Conservation (phyloP, 2,329 filamentous ascomycete genomes). For the Fusarium sororula region DNA sequence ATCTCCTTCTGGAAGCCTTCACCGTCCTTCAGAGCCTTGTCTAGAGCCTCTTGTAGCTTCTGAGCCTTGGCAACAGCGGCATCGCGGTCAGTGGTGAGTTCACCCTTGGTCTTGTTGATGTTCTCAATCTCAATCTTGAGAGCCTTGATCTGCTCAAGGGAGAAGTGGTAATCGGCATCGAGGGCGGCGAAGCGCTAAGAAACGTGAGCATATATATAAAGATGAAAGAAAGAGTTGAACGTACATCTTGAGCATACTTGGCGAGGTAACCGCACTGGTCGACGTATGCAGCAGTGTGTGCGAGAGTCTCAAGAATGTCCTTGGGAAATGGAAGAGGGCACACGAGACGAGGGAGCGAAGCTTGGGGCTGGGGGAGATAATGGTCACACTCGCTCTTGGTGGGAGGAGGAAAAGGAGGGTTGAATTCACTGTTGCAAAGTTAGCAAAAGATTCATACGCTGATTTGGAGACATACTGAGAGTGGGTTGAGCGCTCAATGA, state of each 20-base stretch:
- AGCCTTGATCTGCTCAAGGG: background rate
- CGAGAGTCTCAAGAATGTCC: slow-evolving; percentile 13
- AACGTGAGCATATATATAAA: fast-evolving
- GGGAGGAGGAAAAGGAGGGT: background rate
- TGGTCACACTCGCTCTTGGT: slow-evolving; percentile 23
- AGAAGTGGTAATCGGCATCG: background rate
- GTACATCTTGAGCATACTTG: slow-evolving; percentile 26
- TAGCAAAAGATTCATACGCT: fast-evolving
- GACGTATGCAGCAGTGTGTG: slow-evolving; percentile 17
- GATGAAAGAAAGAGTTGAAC: fast-evolving
- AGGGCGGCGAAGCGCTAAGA: background rate
- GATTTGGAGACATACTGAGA: slow-evolving; percentile 2
- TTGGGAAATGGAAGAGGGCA: slow-evolving; percentile 20
- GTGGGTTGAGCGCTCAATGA: slow-evolving; percentile 4
- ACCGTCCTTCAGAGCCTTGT: background rate
- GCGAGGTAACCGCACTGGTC: slow-evolving; percentile 33
- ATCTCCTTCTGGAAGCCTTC: background rate
- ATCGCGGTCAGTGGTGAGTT: background rate
- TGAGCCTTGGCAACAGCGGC: fast-evolving
- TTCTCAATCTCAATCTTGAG: background rate
- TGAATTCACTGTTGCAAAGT: slow-evolving; percentile 7
- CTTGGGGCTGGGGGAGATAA: slow-evolving; percentile 17
- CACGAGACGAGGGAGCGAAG: slow-evolving; percentile 11
- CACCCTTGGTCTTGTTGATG: background rate
- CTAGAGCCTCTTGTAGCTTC: background rate